Evolutionary conservation across 1,284 basidiomycete species (phyloP).

Genomic region (Ceratorhiza oryzae-sativae): DNA sequence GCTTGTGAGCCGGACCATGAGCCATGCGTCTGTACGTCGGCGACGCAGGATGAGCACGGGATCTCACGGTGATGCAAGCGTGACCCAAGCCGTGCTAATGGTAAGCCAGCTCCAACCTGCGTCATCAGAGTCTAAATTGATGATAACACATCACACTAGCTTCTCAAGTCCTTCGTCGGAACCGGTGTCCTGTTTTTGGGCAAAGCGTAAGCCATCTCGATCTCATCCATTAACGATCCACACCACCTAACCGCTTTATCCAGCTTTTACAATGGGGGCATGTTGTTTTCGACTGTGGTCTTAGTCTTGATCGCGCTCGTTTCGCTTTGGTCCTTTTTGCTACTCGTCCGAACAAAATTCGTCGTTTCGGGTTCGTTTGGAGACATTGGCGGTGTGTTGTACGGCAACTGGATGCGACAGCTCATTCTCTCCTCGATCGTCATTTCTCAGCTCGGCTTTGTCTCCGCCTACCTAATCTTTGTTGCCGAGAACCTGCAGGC

Average conservation of each 20-base stretch:
- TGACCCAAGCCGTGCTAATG: constrained; percentile 91
- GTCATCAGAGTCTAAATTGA: constrained; percentile 24
- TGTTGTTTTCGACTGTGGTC: constrained; percentile 86
- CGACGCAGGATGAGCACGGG: constrained; percentile 51
- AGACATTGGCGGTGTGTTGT: constrained; percentile 92
- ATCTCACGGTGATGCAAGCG: constrained; percentile 80
- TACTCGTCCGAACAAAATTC: constrained; percentile 89
- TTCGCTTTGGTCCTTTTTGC: constrained; percentile 93
- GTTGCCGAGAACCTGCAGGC: constrained; percentile 92
- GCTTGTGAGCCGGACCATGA: constrained; percentile 34
- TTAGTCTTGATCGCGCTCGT: constrained; percentile 85
- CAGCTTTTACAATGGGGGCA: constrained; percentile 94
- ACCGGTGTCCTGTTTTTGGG: constrained; percentile 97
- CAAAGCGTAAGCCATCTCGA: constrained; percentile 70
- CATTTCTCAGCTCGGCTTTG: constrained; percentile 90
- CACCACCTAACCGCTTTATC: constrained; percentile 37
- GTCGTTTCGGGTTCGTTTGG: constrained; percentile 93
- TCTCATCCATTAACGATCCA: constrained; percentile 11
- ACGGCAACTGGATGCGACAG: constrained; percentile 92
- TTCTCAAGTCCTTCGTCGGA: constrained; percentile 95
- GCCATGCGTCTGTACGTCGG: constrained; percentile 31
- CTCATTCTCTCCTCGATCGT: constrained; percentile 88
- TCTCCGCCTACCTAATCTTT: constrained; percentile 93
- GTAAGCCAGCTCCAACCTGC: constrained; percentile 55
- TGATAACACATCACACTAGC: constrained; percentile 55